These are phyloP conservation scores for Salix brachista DNA, from an alignment of 345 rosid genomes.

Conservation along the genomic window DNA sequence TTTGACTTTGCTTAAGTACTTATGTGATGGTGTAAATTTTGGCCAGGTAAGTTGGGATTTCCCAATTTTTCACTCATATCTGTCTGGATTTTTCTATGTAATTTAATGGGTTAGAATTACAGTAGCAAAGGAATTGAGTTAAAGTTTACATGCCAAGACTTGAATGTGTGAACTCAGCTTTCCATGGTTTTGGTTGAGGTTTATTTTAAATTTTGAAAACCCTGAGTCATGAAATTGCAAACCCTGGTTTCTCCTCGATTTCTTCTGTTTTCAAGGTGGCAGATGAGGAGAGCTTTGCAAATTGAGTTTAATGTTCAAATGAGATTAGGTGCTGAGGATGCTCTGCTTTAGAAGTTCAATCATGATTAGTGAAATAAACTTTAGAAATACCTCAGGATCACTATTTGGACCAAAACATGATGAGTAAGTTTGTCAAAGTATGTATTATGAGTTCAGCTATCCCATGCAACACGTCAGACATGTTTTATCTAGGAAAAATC, in stretches of 20 bases:
- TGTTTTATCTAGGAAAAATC: not conserved
- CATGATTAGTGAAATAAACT: not conserved
- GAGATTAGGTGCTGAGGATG: not conserved
- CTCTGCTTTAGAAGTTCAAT: not conserved
- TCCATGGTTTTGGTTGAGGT: not conserved
- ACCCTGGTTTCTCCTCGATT: not conserved
- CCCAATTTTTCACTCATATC: conserved; percentile 9
- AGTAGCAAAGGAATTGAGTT: not conserved
- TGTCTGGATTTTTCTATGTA: not conserved
- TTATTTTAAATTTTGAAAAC: not conserved
- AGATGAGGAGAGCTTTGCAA: not conserved
- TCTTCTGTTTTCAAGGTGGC: not conserved
- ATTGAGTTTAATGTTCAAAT: not conserved
- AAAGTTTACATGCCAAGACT: not conserved
- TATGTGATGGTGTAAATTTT: not conserved
- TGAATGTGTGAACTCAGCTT: not conserved
- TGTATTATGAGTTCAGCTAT: too few species aligned
- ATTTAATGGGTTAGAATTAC: not conserved
- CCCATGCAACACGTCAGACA: too few species aligned
- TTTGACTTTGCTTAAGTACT: conserved; percentile 13
- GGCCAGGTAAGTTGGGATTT: not conserved
- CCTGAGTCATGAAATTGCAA: not conserved
- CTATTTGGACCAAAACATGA: too few species aligned
- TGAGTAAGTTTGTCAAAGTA: too few species aligned
- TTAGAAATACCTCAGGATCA: not conserved